These are phyloP conservation scores for Neckera pumila DNA, from an alignment of 225 moss, liverwort and hornwort genomes.

Conservation along the genomic window DNA sequence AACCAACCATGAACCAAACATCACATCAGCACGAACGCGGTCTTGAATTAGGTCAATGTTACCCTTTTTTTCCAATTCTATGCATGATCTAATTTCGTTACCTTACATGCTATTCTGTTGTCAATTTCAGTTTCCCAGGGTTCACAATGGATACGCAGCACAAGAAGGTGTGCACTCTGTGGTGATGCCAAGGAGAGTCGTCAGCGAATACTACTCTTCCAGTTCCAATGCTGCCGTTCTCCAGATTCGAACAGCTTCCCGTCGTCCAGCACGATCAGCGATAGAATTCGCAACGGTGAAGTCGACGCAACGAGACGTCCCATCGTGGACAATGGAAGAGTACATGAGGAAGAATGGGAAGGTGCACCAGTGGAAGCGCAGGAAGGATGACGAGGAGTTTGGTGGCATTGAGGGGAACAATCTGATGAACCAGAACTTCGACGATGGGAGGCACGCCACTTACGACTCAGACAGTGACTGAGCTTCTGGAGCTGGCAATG, in stretches of 20 bases:
- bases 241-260: background rate
- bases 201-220: background rate
- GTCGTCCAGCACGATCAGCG: background rate
- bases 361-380: background rate
- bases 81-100: background rate
- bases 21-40: background rate
- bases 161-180: background rate
- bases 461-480: background rate
- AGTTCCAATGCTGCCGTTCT: background rate
- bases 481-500: background rate
- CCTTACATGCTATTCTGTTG: background rate
- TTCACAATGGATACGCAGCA: background rate
- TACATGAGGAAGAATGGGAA: conserved; percentile 1
- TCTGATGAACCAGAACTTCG: background rate
- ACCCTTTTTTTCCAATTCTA: background rate
- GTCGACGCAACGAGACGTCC: conserved; percentile 6
- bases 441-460: no score
- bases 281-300: background rate
- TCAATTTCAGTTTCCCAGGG: background rate
- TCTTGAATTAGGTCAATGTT: background rate
- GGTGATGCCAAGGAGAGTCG: background rate
- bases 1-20: background rate
- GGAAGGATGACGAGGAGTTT: background rate
- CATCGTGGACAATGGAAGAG: conserved; percentile 11
- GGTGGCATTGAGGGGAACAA: background rate